phyloP scores from a whole-genome alignment of 768 basidiomycete species.

The Tulasnella sp. region DNA sequence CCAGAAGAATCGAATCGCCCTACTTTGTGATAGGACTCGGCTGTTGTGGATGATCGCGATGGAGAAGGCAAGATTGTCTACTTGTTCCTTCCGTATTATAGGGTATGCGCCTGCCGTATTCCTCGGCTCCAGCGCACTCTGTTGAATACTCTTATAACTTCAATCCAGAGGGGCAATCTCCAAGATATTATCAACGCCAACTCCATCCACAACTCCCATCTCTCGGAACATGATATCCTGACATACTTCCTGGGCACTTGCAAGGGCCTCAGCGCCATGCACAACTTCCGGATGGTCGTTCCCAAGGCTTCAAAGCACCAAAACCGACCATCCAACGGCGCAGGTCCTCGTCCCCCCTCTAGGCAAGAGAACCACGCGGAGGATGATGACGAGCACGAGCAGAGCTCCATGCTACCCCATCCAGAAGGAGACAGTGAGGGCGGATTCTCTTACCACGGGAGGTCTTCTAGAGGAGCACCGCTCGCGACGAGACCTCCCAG shows the following conservation, averaged over 20 bases:
- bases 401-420: conserved; percentile 62
- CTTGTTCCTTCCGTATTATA: conserved; percentile 89
- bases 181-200: conserved; percentile 90
- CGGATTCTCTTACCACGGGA: conserved; percentile 57
- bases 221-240: conserved; percentile 82
- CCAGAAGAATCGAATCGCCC: conserved; percentile 1
- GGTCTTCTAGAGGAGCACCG: conserved; percentile 17
- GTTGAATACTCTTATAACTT: conserved; percentile 8
- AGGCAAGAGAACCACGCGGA: conserved; percentile 1
- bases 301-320: neutral
- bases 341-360: conserved; percentile 9
- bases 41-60: conserved; percentile 85
- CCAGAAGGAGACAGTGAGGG: conserved; percentile 65
- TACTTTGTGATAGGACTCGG: conserved; percentile 60
- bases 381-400: conserved; percentile 35
- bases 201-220: conserved; percentile 68
- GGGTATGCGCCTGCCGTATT: conserved; percentile 36
- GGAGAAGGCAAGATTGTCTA: conserved; percentile 94
- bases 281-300: conserved; percentile 48
- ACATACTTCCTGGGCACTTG: conserved; percentile 90
- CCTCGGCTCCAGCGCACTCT: neutral
- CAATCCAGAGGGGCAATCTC: conserved; percentile 81
- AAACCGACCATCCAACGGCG: neutral
- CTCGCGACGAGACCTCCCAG: neutral
- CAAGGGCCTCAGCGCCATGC: conserved; percentile 89